Base-by-base conservation (phyloP, 257 asterid species). In the Eustoma russellianum region DNA sequence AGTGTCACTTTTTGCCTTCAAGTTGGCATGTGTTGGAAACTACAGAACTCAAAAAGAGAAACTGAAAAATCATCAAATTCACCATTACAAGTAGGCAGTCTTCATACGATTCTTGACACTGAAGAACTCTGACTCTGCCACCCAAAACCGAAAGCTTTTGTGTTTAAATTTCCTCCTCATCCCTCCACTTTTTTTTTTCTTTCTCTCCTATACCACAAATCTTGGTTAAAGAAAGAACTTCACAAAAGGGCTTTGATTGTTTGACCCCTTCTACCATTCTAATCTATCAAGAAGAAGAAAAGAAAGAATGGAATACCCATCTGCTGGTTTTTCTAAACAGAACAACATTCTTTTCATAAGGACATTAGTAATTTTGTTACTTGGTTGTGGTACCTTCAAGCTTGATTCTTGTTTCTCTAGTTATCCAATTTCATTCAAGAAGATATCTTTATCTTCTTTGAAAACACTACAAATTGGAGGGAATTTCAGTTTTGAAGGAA, bases 71-170 rank as follows among this genome's bases (percentile, higher is more conserved):
- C 60, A 49, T 67, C 48, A 70, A 65, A 59, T 55, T 48, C 63
- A 68, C 68, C 74, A 70, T 45, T 77, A 70, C 63, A 59, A 73
- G 76, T 77, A 72, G 79, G 34, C 73, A 34, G 85, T 81, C 89
- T 69, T 54, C 78, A 65, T 75, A 83, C 81, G 85, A 81, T 77
- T 77, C 72, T 78, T 77, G 68, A 59, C 68, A 66, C 75, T 81
- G 18, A 69, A 73, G 72, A 73, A 76, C 56, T 79, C 79, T 72
- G 96, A 87, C 93, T 76, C 74, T 30, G 50, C 77, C 74, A 52
- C 78, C 61, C 58, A 67, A 64, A 64, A 16, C 59, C 30, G 3
- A 24, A 24, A 24, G 2, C 30, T 24, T 64, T 66, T 38, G 12
- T 41, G 72, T 79, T 73, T 79, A 84, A 78, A 78, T 64, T 57